Evolutionary conservation across 2,329 filamentous ascomycete genomes (phyloP).

Genomic region (Trichoderma hamatum): DNA sequence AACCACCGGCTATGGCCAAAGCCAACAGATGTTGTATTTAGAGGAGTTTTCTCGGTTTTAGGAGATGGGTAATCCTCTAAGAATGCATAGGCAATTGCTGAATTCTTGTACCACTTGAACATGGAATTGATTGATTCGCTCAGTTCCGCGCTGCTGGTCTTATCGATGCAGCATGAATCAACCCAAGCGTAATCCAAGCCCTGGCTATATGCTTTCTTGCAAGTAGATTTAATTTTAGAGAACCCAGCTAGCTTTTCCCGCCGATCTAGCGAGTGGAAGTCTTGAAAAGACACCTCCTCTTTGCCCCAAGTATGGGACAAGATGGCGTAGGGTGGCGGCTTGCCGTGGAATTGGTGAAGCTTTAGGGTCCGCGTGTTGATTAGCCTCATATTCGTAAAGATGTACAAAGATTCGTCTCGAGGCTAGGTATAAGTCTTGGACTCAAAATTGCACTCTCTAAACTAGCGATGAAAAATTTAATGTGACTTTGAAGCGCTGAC

Average conservation of each 20-base stretch:
- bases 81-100: constrained; percentile 33
- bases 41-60: too few species aligned
- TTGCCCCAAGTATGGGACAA: constrained; percentile 43
- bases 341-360: constrained; percentile 30
- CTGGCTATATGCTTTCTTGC: neutral
- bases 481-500: too few species aligned
- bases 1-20: too few species aligned
- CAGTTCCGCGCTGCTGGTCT: neutral
- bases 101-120: neutral
- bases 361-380: neutral
- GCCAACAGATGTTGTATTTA: too few species aligned
- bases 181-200: constrained; percentile 34
- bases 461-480: too few species aligned
- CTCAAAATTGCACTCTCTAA: too few species aligned
- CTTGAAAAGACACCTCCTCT: constrained; percentile 37
- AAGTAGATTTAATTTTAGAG: neutral
- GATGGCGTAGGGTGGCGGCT: constrained; percentile 38
- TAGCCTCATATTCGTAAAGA: neutral
- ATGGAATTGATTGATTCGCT: constrained; percentile 3
- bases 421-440: too few species aligned
- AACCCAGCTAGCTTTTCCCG: neutral
- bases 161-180: neutral
- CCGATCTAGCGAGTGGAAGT: constrained; percentile 23
- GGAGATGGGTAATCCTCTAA: neutral
- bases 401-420: too few species aligned